Base-by-base conservation (phyloP, 2,329 filamentous ascomycete genomes). In the Phaeosphaeriaceae sp. region DNA sequence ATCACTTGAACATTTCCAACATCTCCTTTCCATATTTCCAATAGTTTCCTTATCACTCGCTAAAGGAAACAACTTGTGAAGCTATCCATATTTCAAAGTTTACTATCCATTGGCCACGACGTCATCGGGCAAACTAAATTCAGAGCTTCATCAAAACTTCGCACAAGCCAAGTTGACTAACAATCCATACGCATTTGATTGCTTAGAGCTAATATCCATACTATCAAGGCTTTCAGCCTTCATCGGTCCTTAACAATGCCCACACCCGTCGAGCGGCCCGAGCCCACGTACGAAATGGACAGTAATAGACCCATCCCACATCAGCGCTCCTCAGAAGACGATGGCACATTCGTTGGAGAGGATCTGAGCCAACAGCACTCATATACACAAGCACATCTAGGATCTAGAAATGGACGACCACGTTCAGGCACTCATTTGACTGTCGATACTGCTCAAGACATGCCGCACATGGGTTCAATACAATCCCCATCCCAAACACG, bases 401-500 rank as follows among this genome's bases (percentile, higher is more conserved):
- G 45, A 12, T 35, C 40, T 38, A 36, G 56, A 36, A 40, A 55
- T 28, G 48, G 49, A 33, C 43, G 64, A 37, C 52, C 63, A 21
- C 63, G 66, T 6, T 58, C 76, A 37, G 66, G 68, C 43, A 78
- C 76, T 35, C 77, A 79, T 50, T 70, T 84, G 33, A 77, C 76
- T 7, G 75, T 82, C 17, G 72, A 80, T 15, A 80, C 78, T 3
- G 76, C 74, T 46, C 70, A 77, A 28, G 61, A 66, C 13, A 43
- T 64, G 56, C 57, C 42, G 15, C 32, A 51, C 9, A 56, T 63
- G 58, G 66, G 38, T 57, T 65, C 58, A 46, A 68, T 65, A 56
- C 60, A 53, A 48, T 86, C 85, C 1, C 80, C 82, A 1, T 83
- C 83, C 0, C 77, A 80, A 49, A 78, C 76, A 13, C 79, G 85